Base-by-base conservation (phyloP, 2,329 filamentous ascomycete species). In the Myriangium duriaei region DNA sequence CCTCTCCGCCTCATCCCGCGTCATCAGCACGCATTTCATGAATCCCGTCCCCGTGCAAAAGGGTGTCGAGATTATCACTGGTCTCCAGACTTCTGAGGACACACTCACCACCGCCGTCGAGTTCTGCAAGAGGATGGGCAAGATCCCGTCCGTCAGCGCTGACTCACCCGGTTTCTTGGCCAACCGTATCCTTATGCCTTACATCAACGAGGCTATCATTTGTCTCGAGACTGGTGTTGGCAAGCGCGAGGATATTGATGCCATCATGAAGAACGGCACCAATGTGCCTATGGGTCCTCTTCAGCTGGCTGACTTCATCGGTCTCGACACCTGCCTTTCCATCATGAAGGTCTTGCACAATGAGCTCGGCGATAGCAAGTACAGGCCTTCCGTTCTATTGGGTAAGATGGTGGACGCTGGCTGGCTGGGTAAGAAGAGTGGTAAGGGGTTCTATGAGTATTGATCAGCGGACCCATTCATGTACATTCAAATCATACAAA, bases 221-320 rank as follows among this genome's bases (percentile, higher is more conserved):
- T 98, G 91, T 60, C 69, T 98, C 11, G 91, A 98, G 64, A 95
- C 91, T 0, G 83, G 84, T 3, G 77, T 98, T 1, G 91, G 91
- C 12, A 72, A 75, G 46, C 80, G 82, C 49, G 87, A 96, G 54
- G 82, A 88, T 46, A 98, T 98, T 48, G 91, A 98, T 56, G 79
- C 73, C 47, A 98, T 98, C 52, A 98, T 98, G 91, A 96, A 94
- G 73, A 95, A 95, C 51, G 91, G 91, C 32, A 98, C 91, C 14
- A 94, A 94, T 55, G 91, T 98, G 29, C 91, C 91, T 15, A 98
- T 98, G 91, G 91, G 91, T 0, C 91, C 91, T 7, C 68, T 98
- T 47, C 79, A 86, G 52, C 64, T 98, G 51, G 91, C 91, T 2
- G 91, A 98, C 60, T 98, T 98, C 54, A 96, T 98, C 52, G 91